phyloP scores from a whole-genome alignment of 2,329 filamentous ascomycete genomes.

The Neoscytalidium dimidiatum region DNA sequence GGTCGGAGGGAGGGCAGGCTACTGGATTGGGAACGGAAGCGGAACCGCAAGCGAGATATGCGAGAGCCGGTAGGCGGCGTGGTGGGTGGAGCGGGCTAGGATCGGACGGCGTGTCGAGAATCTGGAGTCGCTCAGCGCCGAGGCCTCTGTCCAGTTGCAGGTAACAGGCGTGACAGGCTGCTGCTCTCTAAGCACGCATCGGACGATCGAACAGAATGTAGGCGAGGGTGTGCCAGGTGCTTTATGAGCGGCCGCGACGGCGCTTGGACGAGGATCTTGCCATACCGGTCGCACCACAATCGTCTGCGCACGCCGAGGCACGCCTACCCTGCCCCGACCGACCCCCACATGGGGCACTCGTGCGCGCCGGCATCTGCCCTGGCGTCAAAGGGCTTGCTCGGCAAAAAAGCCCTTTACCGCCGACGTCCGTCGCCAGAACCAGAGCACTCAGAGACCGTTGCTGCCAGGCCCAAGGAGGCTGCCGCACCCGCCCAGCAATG shows the following conservation, averaged over 20 bases:
- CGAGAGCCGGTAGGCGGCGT: neutral
- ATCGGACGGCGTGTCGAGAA: constrained; percentile 1
- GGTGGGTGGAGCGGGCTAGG: neutral
- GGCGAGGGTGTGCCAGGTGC: neutral
- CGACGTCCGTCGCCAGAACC: neutral
- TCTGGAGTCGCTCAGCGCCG: constrained; percentile 5
- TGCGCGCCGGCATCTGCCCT: neutral
- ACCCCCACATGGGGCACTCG: constrained; percentile 1
- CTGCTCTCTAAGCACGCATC: neutral
- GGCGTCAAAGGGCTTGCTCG: neutral
- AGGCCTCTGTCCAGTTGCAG: neutral
- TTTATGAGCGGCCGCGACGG: neutral
- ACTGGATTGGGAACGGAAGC: constrained; percentile 14
- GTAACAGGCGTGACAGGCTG: neutral
- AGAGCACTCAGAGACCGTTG: neutral
- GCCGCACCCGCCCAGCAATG: constrained; percentile 16
- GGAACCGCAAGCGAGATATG: constrained; percentile 9
- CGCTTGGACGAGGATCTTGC: constrained; percentile 13
- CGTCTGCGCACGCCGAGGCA: constrained; percentile 7
- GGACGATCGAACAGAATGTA: neutral
- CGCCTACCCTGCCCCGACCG: neutral
- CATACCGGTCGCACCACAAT: constrained; percentile 5
- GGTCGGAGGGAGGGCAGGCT: neutral
- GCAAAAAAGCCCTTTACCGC: constrained; percentile 5
- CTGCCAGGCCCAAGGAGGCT: neutral